Evolutionary conservation across 495 filamentous ascomycete genomes (phyloP).

Genomic region (Neurospora sp.): DNA sequence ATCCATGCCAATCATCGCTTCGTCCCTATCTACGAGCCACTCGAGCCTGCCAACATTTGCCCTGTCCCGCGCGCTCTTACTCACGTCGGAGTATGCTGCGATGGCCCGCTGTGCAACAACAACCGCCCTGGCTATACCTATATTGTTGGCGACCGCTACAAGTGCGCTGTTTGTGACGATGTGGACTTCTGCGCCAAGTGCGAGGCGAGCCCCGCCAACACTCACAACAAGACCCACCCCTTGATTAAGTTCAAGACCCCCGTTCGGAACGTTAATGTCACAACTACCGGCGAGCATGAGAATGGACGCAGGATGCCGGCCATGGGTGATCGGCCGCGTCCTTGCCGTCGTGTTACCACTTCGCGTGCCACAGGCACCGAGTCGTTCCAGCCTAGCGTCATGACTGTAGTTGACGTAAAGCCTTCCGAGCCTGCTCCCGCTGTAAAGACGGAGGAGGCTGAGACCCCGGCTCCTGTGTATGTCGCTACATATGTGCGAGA

Average conservation of each 20-base stretch:
- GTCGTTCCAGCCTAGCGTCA: conserved; percentile 47
- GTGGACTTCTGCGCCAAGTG: conserved; percentile 93
- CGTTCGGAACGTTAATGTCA: conserved; percentile 81
- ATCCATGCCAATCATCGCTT: conserved; percentile 84
- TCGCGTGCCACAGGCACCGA: conserved; percentile 44
- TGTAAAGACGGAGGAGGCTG: conserved; percentile 21
- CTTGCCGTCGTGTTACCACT: conserved; percentile 18
- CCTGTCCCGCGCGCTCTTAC: conserved; percentile 23
- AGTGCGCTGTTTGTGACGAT: conserved; percentile 95
- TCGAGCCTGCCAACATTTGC: conserved; percentile 40
- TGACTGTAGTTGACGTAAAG: conserved; percentile 64
- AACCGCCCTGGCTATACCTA: conserved; percentile 33
- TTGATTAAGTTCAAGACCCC: conserved; percentile 95
- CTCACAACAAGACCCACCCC: conserved; percentile 88
- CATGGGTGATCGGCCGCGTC: conserved; percentile 54
- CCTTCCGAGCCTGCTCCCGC: conserved; percentile 34
- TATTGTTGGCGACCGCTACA: conserved; percentile 83
- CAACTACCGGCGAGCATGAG: conserved; percentile 66
- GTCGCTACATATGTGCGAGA: conserved; percentile 74
- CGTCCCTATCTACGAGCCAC: conserved; percentile 72
- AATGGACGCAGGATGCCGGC: conserved; percentile 46
- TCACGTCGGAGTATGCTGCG: conserved; percentile 86
- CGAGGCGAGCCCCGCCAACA: conserved; percentile 74
- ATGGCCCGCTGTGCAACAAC: conserved; percentile 78
- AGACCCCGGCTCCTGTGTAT: conserved; percentile 31